phyloP scores from a whole-genome alignment of 2,329 filamentous ascomycete species.

The Aspergillus fijiensis region DNA sequence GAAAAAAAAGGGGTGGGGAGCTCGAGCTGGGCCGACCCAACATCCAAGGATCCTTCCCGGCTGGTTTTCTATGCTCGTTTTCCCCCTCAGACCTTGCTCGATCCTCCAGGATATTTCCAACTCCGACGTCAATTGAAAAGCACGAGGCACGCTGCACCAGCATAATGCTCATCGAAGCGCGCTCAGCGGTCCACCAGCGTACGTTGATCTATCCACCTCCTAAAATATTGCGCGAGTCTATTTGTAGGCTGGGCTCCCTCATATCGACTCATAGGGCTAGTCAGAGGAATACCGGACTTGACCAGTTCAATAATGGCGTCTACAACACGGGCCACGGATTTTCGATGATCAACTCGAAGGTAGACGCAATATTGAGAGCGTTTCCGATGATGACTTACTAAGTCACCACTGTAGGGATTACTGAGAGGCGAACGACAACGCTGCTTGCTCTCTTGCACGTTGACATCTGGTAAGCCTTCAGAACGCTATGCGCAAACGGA shows the following conservation, averaged over 20 bases:
- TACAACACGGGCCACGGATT: slow-evolving; percentile 24
- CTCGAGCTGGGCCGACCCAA: slow-evolving; percentile 13
- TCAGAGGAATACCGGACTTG: neutral
- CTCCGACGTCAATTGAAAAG: neutral
- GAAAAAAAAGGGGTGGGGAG: slow-evolving; percentile 19
- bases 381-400: neutral
- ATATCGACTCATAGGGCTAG: neutral
- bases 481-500: too few relatives aligned
- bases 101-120: neutral
- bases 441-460: too few relatives aligned
- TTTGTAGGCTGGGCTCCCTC: neutral
- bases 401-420: neutral
- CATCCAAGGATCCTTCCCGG: neutral
- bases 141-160: neutral
- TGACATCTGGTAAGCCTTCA: too few relatives aligned
- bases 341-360: slow-evolving; percentile 14
- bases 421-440: neutral
- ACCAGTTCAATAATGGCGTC: neutral
- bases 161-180: too few relatives aligned
- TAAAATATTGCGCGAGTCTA: too few relatives aligned
- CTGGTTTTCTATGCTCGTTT: neutral
- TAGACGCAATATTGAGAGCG: neutral
- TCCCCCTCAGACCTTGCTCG: neutral
- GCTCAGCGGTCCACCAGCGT: too few relatives aligned
- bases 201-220: too few relatives aligned